Conservation (phyloP, 345 rosid genomes). For the Citrus cavaleriei region DNA sequence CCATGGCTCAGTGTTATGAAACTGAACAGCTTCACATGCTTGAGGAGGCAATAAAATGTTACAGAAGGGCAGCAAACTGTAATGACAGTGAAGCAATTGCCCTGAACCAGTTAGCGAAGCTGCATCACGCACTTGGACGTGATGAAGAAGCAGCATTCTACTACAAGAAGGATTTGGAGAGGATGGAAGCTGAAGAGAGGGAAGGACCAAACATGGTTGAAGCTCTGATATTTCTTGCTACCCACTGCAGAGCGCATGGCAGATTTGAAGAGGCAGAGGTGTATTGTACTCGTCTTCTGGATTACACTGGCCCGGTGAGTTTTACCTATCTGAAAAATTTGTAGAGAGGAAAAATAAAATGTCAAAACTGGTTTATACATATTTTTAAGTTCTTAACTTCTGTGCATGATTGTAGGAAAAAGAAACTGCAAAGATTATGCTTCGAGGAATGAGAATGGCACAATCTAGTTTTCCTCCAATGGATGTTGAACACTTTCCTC, state of each 20-base stretch:
- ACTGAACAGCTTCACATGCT: constrained; percentile 84
- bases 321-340: not conserved
- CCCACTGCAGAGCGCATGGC: constrained; percentile 57
- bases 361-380: constrained; percentile 1
- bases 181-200: constrained; percentile 96
- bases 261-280: constrained; percentile 94
- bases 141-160: constrained; percentile 87
- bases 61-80: constrained; percentile 77
- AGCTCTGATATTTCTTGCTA: constrained; percentile 79
- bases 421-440: constrained; percentile 81
- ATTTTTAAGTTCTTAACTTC: not conserved
- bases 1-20: constrained; percentile 95
- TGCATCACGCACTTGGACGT: constrained; percentile 62
- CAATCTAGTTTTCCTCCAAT: constrained; percentile 61
- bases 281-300: constrained; percentile 88
- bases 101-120: constrained; percentile 74
- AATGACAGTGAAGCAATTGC: constrained; percentile 93
- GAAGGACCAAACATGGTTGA: constrained; percentile 91
- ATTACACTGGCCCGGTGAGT: constrained; percentile 91
- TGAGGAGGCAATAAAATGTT: constrained; percentile 93
- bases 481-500: constrained; percentile 75
- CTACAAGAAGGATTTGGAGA: constrained; percentile 82
- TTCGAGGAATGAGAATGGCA: constrained; percentile 61
- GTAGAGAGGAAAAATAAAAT: not conserved
- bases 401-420: constrained; percentile 61